Percentiles rank a stretch among this genome's conserved stretches.
phyloP scores from a whole-genome alignment of 2,329 filamentous ascomycete species.

The Dactylellina parvicollis region DNA sequence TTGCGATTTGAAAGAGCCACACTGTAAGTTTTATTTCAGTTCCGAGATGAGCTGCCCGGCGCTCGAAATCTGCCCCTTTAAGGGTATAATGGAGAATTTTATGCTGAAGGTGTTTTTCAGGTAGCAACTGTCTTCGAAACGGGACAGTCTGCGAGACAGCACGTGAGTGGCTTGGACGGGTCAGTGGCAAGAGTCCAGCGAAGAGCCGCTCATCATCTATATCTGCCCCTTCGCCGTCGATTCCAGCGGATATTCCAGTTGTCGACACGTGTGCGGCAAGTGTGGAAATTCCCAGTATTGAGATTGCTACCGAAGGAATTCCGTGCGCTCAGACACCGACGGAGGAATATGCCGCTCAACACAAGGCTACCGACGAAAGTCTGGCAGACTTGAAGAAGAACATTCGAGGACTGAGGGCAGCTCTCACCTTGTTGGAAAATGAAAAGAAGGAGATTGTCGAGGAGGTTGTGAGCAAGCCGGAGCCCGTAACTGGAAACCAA shows the following conservation, averaged over 20 bases:
- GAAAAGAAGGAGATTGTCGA: constrained; percentile 22
- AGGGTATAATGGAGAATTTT: constrained; percentile 10
- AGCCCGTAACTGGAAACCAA: constrained; percentile 14
- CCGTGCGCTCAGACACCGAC: background rate
- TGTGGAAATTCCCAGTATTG: background rate
- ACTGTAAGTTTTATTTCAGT: constrained; percentile 38
- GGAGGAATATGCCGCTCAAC: constrained; percentile 38
- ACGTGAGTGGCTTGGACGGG: constrained; percentile 44
- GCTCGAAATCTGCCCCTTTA: no score
- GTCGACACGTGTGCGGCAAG: constrained; percentile 2
- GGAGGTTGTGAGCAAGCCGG: constrained; percentile 12
- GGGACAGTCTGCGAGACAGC: constrained; percentile 44
- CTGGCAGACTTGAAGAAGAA: constrained; percentile 48
- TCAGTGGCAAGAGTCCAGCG: constrained; percentile 33
- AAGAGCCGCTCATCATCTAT: constrained; percentile 38
- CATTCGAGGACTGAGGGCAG: constrained; percentile 42
- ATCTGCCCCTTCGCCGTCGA: constrained; percentile 2
- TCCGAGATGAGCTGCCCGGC: background rate
- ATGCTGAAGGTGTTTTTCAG: constrained; percentile 33
- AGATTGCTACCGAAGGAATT: constrained; percentile 1
- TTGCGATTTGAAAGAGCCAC: constrained; percentile 49
- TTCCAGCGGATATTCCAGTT: background rate
- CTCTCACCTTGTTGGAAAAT: constrained; percentile 30
- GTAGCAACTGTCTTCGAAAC: constrained; percentile 43
- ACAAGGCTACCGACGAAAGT: constrained; percentile 45